Conservation (phyloP, 345 rosid genomes). For the Toxicodendron radicans region DNA sequence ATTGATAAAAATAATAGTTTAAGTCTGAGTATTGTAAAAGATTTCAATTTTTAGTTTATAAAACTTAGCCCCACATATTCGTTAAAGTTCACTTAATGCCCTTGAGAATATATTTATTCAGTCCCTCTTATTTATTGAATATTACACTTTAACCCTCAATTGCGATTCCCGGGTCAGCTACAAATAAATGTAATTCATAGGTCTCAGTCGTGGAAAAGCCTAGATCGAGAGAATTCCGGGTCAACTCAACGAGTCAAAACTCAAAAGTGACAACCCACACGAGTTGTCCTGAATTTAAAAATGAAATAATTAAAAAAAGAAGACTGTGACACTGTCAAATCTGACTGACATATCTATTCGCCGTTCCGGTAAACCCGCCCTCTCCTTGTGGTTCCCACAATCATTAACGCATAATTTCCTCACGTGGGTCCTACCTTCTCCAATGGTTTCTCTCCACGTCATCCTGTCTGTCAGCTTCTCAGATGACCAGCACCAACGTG, state of each 20-base stretch:
- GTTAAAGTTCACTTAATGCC: too few relatives aligned
- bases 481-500: slow-evolving; percentile 5
- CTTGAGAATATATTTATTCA: too few relatives aligned
- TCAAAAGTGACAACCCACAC: slow-evolving; percentile 1
- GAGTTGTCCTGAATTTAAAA: background rate
- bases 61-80: too few relatives aligned
- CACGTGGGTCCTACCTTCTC: fast-evolving
- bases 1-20: too few relatives aligned
- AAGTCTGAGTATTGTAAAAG: too few relatives aligned
- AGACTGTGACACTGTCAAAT: slow-evolving; percentile 25
- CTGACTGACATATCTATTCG: slow-evolving; percentile 26
- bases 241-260: slow-evolving; percentile 6
- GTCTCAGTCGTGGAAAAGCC: too few relatives aligned
- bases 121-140: too few relatives aligned
- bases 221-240: background rate
- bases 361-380: slow-evolving; percentile 17
- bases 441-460: slow-evolving; percentile 14
- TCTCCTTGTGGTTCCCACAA: background rate
- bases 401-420: slow-evolving; percentile 34
- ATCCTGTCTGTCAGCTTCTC: background rate
- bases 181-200: too few relatives aligned
- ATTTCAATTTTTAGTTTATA: too few relatives aligned
- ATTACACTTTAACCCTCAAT: too few relatives aligned
- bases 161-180: too few relatives aligned
- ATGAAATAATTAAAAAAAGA: too few relatives aligned